Evolutionary conservation across 2,329 filamentous ascomycete genomes (phyloP).

Genomic region (Gnomoniopsis smithogilvyi): DNA sequence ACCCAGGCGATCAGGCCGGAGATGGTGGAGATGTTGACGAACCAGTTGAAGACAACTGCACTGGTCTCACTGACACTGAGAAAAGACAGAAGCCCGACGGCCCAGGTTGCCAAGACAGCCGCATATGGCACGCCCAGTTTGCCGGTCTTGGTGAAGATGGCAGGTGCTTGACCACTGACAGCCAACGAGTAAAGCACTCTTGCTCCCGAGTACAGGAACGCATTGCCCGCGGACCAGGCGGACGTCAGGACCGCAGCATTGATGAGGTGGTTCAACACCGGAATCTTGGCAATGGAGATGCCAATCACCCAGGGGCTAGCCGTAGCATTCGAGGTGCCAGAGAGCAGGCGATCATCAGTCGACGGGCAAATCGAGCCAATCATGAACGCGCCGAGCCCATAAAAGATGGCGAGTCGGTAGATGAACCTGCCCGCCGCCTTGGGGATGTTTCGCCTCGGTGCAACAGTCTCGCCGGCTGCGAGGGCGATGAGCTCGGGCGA

Average conservation of each 20-base stretch:
- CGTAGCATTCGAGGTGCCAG: conserved; percentile 54
- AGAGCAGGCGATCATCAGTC: conserved; percentile 56
- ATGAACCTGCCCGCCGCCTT: conserved; percentile 61
- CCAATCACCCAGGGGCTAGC: conserved; percentile 65
- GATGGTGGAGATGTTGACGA: conserved; percentile 66
- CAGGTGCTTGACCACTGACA: conserved; percentile 63
- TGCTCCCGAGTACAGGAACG: conserved; percentile 63
- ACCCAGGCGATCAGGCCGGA: conserved; percentile 60
- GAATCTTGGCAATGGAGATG: conserved; percentile 64
- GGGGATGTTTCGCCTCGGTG: conserved; percentile 63
- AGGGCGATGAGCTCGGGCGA: conserved; percentile 60
- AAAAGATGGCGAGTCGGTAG: conserved; percentile 61
- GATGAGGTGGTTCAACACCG: conserved; percentile 61
- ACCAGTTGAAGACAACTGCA: conserved; percentile 66
- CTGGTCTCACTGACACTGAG: conserved; percentile 64
- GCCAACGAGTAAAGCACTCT: conserved; percentile 69
- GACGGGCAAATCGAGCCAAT: conserved; percentile 63
- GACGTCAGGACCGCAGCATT: conserved; percentile 67
- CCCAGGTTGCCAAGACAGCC: conserved; percentile 50
- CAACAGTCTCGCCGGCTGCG: conserved; percentile 62
- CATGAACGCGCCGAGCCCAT: conserved; percentile 58
- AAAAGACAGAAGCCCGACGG: conserved; percentile 65
- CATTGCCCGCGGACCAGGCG: conserved; percentile 60
- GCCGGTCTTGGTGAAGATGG: conserved; percentile 56
- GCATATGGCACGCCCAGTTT: conserved; percentile 59